phyloP scores from a whole-genome alignment of 441 rosid genomes.

The Populus tomentosa region DNA sequence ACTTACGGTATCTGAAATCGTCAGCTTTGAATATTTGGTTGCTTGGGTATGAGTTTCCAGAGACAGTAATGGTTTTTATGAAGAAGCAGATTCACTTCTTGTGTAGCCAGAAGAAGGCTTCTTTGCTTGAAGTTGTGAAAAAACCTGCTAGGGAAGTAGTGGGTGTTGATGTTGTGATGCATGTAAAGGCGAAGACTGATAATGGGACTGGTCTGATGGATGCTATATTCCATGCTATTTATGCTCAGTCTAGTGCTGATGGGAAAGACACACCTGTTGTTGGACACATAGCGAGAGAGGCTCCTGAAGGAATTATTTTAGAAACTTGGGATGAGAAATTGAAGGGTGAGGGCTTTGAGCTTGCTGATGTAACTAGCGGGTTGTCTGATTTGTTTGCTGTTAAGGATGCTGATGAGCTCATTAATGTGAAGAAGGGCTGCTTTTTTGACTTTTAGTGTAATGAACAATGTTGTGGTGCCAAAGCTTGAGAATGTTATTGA shows the following conservation, averaged over 20 bases:
- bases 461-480: constrained; percentile 74
- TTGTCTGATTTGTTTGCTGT: constrained; percentile 72
- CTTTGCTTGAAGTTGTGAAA: constrained; percentile 61
- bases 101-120: constrained; percentile 69
- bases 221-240: constrained; percentile 47
- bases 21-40: constrained; percentile 81
- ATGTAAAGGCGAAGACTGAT: constrained; percentile 58
- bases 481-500: constrained; percentile 77
- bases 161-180: constrained; percentile 54
- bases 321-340: constrained; percentile 67
- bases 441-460: constrained; percentile 55
- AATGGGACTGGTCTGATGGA: constrained; percentile 67
- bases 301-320: constrained; percentile 77
- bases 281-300: constrained; percentile 66
- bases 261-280: constrained; percentile 44
- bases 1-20: constrained; percentile 70
- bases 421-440: constrained; percentile 74
- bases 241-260: constrained; percentile 30
- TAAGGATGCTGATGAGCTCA: constrained; percentile 58
- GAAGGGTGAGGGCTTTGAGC: constrained; percentile 47
- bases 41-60: constrained; percentile 85
- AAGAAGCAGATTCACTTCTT: constrained; percentile 70
- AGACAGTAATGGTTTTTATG: constrained; percentile 75
- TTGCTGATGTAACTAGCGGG: constrained; percentile 58
- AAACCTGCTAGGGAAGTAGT: constrained; percentile 55